Conservation (phyloP, 768 basidiomycete genomes). For the Mrakia gelida region DNA sequence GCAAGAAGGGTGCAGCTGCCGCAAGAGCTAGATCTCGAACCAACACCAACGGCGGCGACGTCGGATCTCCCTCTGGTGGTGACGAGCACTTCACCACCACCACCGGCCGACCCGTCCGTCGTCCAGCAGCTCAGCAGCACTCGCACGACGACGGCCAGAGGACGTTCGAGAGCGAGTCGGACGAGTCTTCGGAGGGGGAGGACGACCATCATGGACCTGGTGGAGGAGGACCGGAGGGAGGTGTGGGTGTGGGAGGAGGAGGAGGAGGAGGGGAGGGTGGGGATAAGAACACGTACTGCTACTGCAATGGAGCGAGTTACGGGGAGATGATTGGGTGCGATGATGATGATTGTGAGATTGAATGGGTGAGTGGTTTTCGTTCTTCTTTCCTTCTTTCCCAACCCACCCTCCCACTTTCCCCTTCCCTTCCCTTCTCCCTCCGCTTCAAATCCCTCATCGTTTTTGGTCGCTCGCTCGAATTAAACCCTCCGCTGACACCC, state of each 20-base stretch:
- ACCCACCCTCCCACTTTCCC: neutral
- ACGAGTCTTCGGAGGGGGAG: slow-evolving; percentile 35
- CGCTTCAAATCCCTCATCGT: too few species aligned
- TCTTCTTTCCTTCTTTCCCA: neutral
- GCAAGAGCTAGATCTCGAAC: neutral
- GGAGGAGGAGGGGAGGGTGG: slow-evolving; percentile 38
- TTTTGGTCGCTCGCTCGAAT: neutral
- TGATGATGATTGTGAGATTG: slow-evolving; percentile 67
- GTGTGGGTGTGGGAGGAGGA: slow-evolving; percentile 10
- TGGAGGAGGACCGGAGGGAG: slow-evolving; percentile 5
- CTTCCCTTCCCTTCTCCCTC: neutral
- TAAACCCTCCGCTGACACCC: neutral
- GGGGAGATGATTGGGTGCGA: slow-evolving; percentile 97
- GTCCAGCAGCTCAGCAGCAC: neutral
- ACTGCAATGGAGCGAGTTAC: slow-evolving; percentile 76
- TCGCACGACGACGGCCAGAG: slow-evolving; percentile 39
- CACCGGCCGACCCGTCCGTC: neutral
- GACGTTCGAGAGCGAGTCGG: slow-evolving; percentile 35
- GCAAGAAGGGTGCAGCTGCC: neutral
- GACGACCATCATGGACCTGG: slow-evolving; percentile 29
- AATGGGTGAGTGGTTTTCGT: slow-evolving; percentile 69
- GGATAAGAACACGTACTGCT: slow-evolving; percentile 68
- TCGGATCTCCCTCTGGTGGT: neutral
- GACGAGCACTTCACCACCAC: neutral
- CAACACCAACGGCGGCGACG: neutral